These are phyloP conservation scores for Xylaria curta DNA, from an alignment of 495 filamentous ascomycete genomes.

Conservation along the genomic window DNA sequence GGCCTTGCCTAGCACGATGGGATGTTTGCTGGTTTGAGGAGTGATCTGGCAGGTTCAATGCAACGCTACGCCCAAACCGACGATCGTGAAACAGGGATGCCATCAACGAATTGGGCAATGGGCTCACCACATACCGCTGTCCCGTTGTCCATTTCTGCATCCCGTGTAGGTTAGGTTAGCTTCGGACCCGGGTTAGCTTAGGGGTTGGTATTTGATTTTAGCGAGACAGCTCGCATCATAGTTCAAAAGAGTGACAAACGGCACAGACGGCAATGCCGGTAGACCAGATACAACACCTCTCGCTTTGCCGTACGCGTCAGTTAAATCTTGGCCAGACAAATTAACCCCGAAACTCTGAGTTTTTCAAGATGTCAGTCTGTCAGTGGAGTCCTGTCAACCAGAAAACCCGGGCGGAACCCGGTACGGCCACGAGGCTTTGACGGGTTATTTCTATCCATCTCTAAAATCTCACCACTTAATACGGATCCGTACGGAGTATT, in stretches of 20 bases:
- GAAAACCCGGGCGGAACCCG: neutral
- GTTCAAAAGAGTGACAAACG: neutral
- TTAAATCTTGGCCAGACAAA: neutral
- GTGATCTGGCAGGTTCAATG: constrained; percentile 10
- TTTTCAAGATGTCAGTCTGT: neutral
- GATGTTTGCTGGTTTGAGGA: constrained; percentile 4
- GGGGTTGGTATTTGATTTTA: constrained; percentile 6
- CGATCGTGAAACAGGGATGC: constrained; percentile 18
- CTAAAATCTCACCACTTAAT: neutral
- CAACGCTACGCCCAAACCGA: constrained; percentile 5
- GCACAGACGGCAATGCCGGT: constrained; percentile 15
- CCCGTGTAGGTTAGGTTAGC: constrained; percentile 3
- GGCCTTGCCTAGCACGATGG: constrained; percentile 2
- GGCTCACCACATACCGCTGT: neutral
- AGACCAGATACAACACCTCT: neutral
- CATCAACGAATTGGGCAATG: neutral
- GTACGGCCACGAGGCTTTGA: neutral
- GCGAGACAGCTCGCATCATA: neutral
- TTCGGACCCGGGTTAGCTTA: neutral
- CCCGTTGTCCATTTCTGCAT: neutral
- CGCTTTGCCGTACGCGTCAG: neutral
- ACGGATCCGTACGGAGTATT: too few species aligned
- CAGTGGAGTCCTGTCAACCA: neutral
- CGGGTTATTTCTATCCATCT: neutral
- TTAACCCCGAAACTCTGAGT: neutral